Evolutionary conservation across 2,329 filamentous ascomycete genomes (phyloP), one percentile per base, ranked within the genome.

Genomic region (Myotisia sp.): DNA sequence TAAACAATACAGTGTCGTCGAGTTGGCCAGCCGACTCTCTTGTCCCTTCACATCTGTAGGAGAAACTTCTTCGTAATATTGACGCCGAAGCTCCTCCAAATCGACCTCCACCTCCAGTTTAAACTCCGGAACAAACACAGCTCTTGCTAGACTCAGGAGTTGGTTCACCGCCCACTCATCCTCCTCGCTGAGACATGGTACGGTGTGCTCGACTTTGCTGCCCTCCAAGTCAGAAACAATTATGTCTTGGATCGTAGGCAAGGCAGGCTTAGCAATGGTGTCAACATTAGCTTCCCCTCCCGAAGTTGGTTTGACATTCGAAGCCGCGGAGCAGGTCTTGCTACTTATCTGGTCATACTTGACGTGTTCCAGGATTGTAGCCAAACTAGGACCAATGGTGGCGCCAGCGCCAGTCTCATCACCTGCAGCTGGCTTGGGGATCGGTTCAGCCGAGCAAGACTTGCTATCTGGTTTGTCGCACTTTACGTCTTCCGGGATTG

Each of bases 41-140:
- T 31, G 21, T 16, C 8, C 18, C 17, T 18, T 18, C 10, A 26
- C 29, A 6, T 4, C 21, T 10, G 21, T 16, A 13, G 24, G 19
- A 10, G 28, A 17, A 4, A 36, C 29, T 20, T 24, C 28, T 13
- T 32, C 37, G 17, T 42, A 40, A 34, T 37, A 44, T n/a, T 37
- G 23, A 17, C 30, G 35, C 23, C 40, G 41, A 9, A 26, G 26
- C 10, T 20, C 34, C 3, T 36, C 36, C 33, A 41, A 19, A 26
- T 44, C 38, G n/a, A 44, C 30, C 42, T 44, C 12, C 26, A 44
- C 14, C 14, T 36, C 35, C 18, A 37, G 36, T 9, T 37, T 38
- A 35, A 42, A 44, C 13, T 40, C 40, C n/a, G 40, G 38, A n/a
- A 36, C 36, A 18, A 47, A 31, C 27, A 44, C 45, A 21, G 37